phyloP scores from a whole-genome alignment of 768 basidiomycete genomes.

The Cubamyces sp. region DNA sequence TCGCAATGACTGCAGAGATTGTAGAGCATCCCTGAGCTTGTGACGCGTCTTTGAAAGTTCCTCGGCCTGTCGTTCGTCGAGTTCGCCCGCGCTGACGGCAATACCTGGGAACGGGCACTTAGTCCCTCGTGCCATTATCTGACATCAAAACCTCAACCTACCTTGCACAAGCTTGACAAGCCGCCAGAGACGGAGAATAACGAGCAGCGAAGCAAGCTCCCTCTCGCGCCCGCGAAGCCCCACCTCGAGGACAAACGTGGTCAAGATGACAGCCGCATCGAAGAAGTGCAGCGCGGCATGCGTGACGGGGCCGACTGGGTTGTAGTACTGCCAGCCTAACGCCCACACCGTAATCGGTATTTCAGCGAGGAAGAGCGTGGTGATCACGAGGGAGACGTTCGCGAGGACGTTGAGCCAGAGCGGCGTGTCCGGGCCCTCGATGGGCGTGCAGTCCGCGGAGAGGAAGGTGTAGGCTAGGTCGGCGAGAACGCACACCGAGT shows the following conservation, averaged over 20 bases:
- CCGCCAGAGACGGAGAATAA: conserved; percentile 80
- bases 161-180: conserved; percentile 75
- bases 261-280: conserved; percentile 70
- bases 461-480: conserved; percentile 75
- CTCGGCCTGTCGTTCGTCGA: conserved; percentile 58
- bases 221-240: conserved; percentile 67
- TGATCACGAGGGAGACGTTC: conserved; percentile 67
- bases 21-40: conserved; percentile 45
- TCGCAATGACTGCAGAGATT: conserved; percentile 47
- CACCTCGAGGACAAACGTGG: conserved; percentile 76
- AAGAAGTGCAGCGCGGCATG: conserved; percentile 73
- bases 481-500: conserved; percentile 70
- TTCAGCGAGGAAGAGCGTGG: conserved; percentile 75
- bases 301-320: conserved; percentile 57
- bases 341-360: conserved; percentile 73
- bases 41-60: conserved; percentile 52
- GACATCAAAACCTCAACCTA: conserved; percentile 28
- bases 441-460: conserved; percentile 50
- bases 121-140: too few relatives aligned
- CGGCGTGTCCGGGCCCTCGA: conserved; percentile 49
- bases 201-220: conserved; percentile 71
- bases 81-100: conserved; percentile 73
- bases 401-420: conserved; percentile 66
- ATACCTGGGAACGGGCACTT: conserved; percentile 50
- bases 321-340: conserved; percentile 62